Evolutionary conservation across 495 filamentous ascomycete species (phyloP).

Genomic region (Penicillium tannophilum): DNA sequence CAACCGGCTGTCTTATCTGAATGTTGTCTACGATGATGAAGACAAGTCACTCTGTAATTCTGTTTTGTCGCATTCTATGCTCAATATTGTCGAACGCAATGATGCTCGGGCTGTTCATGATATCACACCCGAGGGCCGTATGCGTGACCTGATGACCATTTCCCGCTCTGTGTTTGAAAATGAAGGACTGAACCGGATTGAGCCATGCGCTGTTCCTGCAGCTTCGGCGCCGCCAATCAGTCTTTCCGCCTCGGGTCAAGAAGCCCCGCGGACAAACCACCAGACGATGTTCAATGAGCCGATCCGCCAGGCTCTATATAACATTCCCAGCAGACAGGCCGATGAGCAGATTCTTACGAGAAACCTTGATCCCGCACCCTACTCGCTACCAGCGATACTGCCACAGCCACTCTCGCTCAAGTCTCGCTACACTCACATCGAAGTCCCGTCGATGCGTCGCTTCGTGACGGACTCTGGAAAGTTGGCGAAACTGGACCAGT

Average conservation of each 20-base stretch:
- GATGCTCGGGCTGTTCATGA: slow-evolving; percentile 67
- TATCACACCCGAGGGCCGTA: slow-evolving; percentile 69
- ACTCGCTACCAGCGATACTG: slow-evolving; percentile 64
- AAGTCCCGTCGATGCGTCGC: slow-evolving; percentile 95
- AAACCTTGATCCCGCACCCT: slow-evolving; percentile 63
- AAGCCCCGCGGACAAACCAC: slow-evolving; percentile 65
- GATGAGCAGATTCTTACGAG: slow-evolving; percentile 73
- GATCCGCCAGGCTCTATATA: slow-evolving; percentile 74
- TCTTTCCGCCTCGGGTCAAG: slow-evolving; percentile 71
- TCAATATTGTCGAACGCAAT: slow-evolving; percentile 74
- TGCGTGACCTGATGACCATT: slow-evolving; percentile 79
- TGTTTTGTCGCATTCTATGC: slow-evolving; percentile 71
- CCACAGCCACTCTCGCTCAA: slow-evolving; percentile 78
- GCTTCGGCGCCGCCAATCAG: slow-evolving; percentile 89
- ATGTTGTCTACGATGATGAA: slow-evolving; percentile 59
- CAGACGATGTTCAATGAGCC: slow-evolving; percentile 75
- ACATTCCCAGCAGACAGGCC: slow-evolving; percentile 58
- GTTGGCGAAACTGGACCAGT: slow-evolving; percentile 84
- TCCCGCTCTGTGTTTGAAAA: slow-evolving; percentile 64
- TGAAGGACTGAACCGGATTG: slow-evolving; percentile 72
- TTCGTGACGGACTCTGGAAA: slow-evolving; percentile 99
- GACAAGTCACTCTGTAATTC: slow-evolving; percentile 50
- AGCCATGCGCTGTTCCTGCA: slow-evolving; percentile 72
- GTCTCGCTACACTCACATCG: slow-evolving; percentile 82
- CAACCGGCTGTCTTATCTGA: slow-evolving; percentile 53